Conservation (phyloP, 208 protist species). For the Tritrichomonas musculus region DNA sequence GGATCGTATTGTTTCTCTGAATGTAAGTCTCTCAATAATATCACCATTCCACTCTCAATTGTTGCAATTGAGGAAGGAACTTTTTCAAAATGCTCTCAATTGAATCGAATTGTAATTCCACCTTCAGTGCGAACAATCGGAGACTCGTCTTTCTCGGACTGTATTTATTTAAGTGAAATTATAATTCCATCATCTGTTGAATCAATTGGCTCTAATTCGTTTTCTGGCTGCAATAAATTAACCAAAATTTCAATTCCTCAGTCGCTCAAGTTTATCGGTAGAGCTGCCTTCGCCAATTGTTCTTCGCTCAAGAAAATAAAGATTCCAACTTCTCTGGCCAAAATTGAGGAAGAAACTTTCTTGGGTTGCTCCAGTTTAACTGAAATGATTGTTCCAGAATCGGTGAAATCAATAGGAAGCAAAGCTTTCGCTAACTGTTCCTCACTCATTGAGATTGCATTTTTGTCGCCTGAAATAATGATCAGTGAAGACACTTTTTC, state of each 20-base stretch:
- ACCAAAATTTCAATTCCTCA: background rate
- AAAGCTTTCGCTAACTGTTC: background rate
- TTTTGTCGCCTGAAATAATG: background rate
- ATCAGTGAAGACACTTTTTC: background rate
- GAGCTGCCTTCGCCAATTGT: background rate
- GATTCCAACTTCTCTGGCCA: background rate
- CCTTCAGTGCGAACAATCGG: background rate
- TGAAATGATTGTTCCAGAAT: background rate
- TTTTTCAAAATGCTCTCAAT: too few species aligned
- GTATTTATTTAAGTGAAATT: background rate
- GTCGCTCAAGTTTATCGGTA: background rate
- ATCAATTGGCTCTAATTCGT: background rate
- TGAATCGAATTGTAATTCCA: background rate
- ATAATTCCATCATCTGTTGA: background rate
- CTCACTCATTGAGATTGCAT: background rate
- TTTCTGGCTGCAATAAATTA: background rate
- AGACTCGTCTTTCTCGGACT: background rate
- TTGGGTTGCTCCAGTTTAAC: background rate
- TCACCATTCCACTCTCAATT: too few species aligned
- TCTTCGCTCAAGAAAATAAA: background rate
- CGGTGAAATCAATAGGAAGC: background rate
- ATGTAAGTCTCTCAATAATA: too few species aligned
- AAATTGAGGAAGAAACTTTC: background rate
- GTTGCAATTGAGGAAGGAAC: too few species aligned
- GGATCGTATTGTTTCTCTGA: too few species aligned